A percentile compares a stretch with the other conserved stretches of the same genome.
phyloP scores from a whole-genome alignment of 768 basidiomycete species.

The Russula sp. region DNA sequence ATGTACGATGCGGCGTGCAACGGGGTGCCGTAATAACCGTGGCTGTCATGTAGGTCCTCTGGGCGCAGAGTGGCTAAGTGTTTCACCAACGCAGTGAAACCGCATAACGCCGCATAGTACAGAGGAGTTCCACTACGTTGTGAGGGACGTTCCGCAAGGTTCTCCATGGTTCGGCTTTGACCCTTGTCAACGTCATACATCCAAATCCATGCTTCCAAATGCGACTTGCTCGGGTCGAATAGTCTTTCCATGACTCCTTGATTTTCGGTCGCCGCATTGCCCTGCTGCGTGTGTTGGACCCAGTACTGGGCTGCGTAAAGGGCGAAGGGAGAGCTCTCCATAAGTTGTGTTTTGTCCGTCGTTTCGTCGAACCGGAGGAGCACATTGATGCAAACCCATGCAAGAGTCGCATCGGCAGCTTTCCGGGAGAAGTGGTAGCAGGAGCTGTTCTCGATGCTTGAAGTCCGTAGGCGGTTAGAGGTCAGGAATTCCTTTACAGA shows the following conservation, averaged over 20 bases:
- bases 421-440: neutral
- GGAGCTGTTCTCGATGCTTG: no score
- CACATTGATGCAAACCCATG: neutral
- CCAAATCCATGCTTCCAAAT: constrained; percentile 1
- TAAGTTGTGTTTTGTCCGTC: neutral
- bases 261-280: neutral
- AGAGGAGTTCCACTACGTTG: neutral
- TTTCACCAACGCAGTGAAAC: neutral
- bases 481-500: constrained; percentile 1
- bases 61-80: neutral
- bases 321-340: neutral
- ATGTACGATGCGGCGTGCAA: constrained; percentile 5
- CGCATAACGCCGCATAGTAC: constrained; percentile 7
- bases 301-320: neutral
- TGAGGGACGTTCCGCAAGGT: neutral
- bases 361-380: neutral
- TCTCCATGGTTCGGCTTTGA: neutral
- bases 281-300: neutral
- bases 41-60: neutral
- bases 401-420: neutral
- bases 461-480: neutral
- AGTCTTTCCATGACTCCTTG: neutral
- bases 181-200: neutral
- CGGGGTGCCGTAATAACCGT: neutral
- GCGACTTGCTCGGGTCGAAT: neutral